Base-by-base conservation (phyloP, 352 stramenopile genomes). In the Globisporangium sylvaticum region DNA sequence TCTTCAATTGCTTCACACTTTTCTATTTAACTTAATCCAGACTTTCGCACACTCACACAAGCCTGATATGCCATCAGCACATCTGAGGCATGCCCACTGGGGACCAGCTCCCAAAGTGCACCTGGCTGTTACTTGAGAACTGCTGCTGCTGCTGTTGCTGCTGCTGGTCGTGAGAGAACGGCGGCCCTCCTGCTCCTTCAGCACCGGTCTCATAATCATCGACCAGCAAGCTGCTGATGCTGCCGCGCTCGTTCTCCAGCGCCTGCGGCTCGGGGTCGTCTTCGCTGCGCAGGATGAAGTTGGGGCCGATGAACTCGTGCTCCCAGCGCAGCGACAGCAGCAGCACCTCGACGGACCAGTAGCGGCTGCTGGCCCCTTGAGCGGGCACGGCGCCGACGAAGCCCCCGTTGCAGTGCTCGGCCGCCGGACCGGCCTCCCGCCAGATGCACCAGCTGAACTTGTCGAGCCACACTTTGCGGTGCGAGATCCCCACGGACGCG, bases 261-360 rank as follows among this genome's bases (percentile, higher is more conserved):
- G 34, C 0, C 22, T 48, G n/a, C 1, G 52, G 53, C 32, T 62
- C 62, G 8, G 53, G 37, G 42, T 57, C 48, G 58, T 62, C 58
- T 25, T 70, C 58, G 20, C n/a, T 54, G 32, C 48, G 24, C 37
- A 70, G 58, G 34, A 46, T 34, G 22, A 72, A 58, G 24, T 34
- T 61, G 7, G 66, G n/a, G 12, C 62, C 53, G 29, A 72, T 48
- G 18, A 72, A 61, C 61, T 64, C 53, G 42, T 44, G 44, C 27
- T 70, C 64, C 64, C 67, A 73, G 25, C 56, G 56, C 62, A 73
- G 60, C 34, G 62, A 53, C 18, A 77, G 56, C 32, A 80, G 24
- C 9, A 77, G 60, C 44, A 77, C 60, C 62, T 80, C 70, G 24
- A 76, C 50, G 1, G 68, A 65, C 70, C 73, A 80, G 59, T 74